These are phyloP conservation scores for Paragyromitra xinjiangensis DNA, from an alignment of 495 filamentous ascomycete genomes.

Conservation along the genomic window DNA sequence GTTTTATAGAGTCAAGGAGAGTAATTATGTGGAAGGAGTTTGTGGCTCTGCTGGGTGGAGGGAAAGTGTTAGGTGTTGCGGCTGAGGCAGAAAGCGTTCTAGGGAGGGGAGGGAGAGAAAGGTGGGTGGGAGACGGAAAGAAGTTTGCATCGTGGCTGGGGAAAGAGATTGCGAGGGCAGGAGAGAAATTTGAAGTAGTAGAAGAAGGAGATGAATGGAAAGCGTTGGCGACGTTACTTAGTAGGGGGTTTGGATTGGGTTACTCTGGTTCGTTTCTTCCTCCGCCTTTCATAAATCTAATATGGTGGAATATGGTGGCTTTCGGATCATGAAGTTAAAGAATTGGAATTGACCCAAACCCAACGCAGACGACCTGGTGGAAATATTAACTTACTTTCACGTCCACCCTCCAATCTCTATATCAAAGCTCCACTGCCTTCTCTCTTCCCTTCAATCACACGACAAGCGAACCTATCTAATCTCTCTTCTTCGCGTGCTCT, in stretches of 20 bases:
- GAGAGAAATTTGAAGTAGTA: slow-evolving; percentile 63
- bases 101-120: slow-evolving; percentile 56
- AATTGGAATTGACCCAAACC: slow-evolving; percentile 55
- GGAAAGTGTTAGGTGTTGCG: slow-evolving; percentile 73
- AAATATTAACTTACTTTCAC: slow-evolving; percentile 55
- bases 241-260: slow-evolving; percentile 74
- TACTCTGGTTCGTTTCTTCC: slow-evolving; percentile 69
- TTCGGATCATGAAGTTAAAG: background rate
- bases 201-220: slow-evolving; percentile 64
- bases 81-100: slow-evolving; percentile 77
- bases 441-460: slow-evolving; percentile 47
- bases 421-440: slow-evolving; percentile 51
- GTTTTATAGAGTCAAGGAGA: slow-evolving; percentile 55
- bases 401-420: slow-evolving; percentile 41
- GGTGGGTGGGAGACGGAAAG: slow-evolving; percentile 74
- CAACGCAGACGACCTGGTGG: slow-evolving; percentile 66
- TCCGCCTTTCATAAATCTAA: background rate
- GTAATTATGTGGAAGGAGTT: slow-evolving; percentile 73
- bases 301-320: background rate
- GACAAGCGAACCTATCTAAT: slow-evolving; percentile 51
- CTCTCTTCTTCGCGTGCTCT: slow-evolving; percentile 52
- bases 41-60: slow-evolving; percentile 69
- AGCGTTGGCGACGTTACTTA: slow-evolving; percentile 68
- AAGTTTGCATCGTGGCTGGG: slow-evolving; percentile 80
- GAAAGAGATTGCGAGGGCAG: slow-evolving; percentile 43